Conservation (phyloP, 805 yeast species). For the Candida vaughaniae region DNA sequence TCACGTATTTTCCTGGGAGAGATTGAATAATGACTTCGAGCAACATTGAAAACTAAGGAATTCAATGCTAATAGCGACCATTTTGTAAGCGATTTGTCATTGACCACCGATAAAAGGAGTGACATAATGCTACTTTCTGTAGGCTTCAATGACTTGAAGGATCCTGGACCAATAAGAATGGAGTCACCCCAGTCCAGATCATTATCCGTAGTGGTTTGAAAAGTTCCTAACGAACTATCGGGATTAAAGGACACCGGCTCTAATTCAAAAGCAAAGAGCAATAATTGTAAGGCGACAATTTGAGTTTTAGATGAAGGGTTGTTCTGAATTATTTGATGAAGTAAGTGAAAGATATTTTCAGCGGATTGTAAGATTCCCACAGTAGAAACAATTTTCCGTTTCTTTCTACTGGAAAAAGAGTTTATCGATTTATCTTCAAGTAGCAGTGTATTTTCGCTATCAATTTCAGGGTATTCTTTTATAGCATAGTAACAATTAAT, state of each 20-base stretch:
- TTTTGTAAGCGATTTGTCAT: conserved; percentile 2
- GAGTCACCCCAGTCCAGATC: too few species aligned
- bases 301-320: conserved; percentile 12
- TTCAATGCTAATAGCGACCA: conserved; percentile 12
- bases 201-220: not conserved
- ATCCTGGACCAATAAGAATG: too few species aligned
- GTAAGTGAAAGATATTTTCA: conserved; percentile 21
- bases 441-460: not conserved
- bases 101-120: not conserved
- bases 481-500: conserved; percentile 29
- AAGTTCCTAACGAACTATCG: not conserved
- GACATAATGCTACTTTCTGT: not conserved
- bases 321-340: conserved; percentile 23
- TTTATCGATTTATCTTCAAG: not conserved
- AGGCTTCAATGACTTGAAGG: not conserved
- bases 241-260: not conserved
- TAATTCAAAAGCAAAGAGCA: conserved; percentile 18
- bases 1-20: not conserved
- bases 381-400: not conserved
- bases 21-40: not conserved
- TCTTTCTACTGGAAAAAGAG: conserved; percentile 3
- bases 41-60: conserved; percentile 4
- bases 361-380: conserved; percentile 11
- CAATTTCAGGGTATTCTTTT: conserved; percentile 10
- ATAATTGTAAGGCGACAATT: conserved; percentile 16